These are phyloP conservation scores for Tuber brumale DNA, from an alignment of 495 filamentous ascomycete genomes.

Conservation along the genomic window DNA sequence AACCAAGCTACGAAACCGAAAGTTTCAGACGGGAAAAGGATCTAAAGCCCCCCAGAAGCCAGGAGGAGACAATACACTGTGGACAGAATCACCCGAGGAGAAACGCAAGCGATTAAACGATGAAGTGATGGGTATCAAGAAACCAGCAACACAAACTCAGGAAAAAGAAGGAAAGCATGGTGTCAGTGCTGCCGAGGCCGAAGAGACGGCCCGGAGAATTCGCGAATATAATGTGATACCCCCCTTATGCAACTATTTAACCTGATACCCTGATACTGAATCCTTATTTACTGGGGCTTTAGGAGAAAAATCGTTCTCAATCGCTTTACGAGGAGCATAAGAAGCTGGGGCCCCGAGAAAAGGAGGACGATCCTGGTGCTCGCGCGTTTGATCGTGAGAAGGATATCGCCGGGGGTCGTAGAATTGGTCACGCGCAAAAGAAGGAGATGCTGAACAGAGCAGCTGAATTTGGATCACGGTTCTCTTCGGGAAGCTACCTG, in stretches of 20 bases:
- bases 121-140: conserved; percentile 70
- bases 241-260: conserved; percentile 4
- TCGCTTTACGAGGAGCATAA: conserved; percentile 61
- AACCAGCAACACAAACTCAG: conserved; percentile 42
- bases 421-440: conserved; percentile 65
- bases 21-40: conserved; percentile 71
- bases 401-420: conserved; percentile 73
- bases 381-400: conserved; percentile 89
- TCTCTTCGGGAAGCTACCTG: conserved; percentile 70
- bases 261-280: conserved; percentile 15
- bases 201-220: conserved; percentile 52
- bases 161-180: conserved; percentile 28
- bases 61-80: conserved; percentile 55
- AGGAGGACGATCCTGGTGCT: conserved; percentile 86
- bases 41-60: conserved; percentile 47
- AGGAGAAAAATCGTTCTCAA: conserved; percentile 57
- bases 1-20: conserved; percentile 71
- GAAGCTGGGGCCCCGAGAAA: conserved; percentile 47
- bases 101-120: conserved; percentile 73
- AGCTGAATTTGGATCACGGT: conserved; percentile 73
- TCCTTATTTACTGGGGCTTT: background rate
- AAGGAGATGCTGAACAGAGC: conserved; percentile 74
- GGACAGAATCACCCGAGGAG: conserved; percentile 89
- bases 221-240: conserved; percentile 54
- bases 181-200: conserved; percentile 44